Evolutionary conservation across 2,329 filamentous ascomycete genomes (phyloP), one percentile per base, ranked within the genome.

Genomic region (Pyrenophora seminiperda): DNA sequence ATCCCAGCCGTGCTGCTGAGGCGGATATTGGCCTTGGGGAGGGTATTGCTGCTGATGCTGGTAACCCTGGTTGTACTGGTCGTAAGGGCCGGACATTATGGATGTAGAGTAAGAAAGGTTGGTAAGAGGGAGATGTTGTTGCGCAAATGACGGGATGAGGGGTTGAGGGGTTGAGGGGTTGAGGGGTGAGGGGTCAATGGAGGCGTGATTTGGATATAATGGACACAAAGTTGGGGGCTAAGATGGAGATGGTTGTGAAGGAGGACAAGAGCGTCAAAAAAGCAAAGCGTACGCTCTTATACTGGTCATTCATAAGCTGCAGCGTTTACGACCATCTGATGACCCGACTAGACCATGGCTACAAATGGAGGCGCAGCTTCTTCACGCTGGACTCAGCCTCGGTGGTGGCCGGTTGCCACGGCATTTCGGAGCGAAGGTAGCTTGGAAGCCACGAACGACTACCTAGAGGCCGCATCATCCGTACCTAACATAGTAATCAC

Each of bases 51-150:
- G 67, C 56, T 69, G 62, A 40, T 73, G 68, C 53, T 74, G 67
- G 56, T 69, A 62, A 38, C 63, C 63, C 24, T 72, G 70, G 58
- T 67, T 64, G 57, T 75, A 75, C 48, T 76, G 72, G 56, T 79
- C 75, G 73, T 82, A 81, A 30, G 78, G 78, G 50, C 78, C 78
- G 13, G 79, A 81, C 80, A 82, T 83, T 49, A 30, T 27, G 13
- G 27, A 31, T 18, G 40, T 29, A 22, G 31, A 17, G 13, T 19
- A 5, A 10, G 18, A 17, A 39, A 29, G 17, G 24, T 27, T 10
- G 24, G 13, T 9, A 11, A 27, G 7, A 10, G 24, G 5, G 24
- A 10, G 7, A 10, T 7, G 24, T 27, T 24, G 19, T 44, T 41
- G 34, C 14, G 48, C 32, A 43, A 43, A 33, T 31, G 59, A 59